Percentiles rank a stretch among this genome's conserved stretches.
Conservation (phyloP, 192 early-diverging fungal genomes). For the Entomortierella parvispora region DNA sequence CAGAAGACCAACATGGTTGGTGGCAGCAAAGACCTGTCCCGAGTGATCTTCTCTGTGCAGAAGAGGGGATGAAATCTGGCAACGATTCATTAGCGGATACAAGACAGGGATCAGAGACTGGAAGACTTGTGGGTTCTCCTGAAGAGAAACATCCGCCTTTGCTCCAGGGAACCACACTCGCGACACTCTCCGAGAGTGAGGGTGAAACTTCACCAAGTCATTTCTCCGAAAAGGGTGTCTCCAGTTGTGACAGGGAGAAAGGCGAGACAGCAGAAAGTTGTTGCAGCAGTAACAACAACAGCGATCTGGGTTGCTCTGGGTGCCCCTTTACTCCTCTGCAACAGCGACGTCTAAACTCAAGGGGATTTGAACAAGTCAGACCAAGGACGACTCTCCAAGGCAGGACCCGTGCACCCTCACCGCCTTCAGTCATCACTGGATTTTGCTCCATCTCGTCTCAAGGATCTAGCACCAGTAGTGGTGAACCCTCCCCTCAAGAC, state of each 20-base stretch:
- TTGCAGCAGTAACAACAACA: no score
- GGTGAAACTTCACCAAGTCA: no score
- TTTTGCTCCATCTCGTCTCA: slow-evolving; percentile 27
- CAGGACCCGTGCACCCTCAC: slow-evolving; percentile 14
- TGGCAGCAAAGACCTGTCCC: slow-evolving; percentile 3
- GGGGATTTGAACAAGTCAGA: slow-evolving; percentile 13
- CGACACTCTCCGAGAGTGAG: no score
- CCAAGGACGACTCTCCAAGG: background rate
- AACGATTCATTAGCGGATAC: background rate
- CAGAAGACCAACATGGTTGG: slow-evolving; percentile 18
- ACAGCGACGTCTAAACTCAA: background rate
- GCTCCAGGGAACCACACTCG: no score
- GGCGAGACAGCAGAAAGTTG: no score
- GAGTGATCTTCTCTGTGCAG: background rate
- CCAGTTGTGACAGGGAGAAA: no score
- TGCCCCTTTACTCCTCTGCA: no score
- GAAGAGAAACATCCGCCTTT: no score
- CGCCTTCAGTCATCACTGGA: slow-evolving; percentile 22
- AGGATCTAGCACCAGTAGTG: background rate
- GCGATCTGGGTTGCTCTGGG: no score
- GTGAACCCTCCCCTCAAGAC: slow-evolving; percentile 36
- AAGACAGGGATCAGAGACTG: no score
- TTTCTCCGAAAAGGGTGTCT: no score
- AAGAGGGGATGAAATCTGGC: slow-evolving; percentile 1
- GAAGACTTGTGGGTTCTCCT: no score